These are phyloP conservation scores for Xylariaceae sp. DNA, from an alignment of 2,329 filamentous ascomycete genomes.

Conservation along the genomic window DNA sequence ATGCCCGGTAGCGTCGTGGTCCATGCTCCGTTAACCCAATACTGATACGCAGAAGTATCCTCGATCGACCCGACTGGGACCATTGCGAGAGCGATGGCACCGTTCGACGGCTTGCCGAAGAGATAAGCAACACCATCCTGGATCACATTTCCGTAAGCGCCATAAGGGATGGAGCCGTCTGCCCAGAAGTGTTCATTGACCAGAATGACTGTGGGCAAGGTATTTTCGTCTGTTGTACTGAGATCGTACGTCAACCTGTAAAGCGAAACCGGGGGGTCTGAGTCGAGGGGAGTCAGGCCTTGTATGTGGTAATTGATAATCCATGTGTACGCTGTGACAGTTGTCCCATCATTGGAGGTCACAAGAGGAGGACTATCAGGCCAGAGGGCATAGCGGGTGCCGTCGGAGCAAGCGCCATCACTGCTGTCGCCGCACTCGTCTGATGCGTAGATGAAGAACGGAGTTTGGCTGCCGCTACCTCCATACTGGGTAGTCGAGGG, in stretches of 20 bases:
- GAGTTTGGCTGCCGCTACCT: slow-evolving; percentile 7
- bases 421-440: slow-evolving; percentile 8
- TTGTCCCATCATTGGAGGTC: slow-evolving; percentile 11
- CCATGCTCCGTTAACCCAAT: slow-evolving; percentile 15
- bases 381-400: slow-evolving; percentile 23
- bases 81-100: slow-evolving; percentile 17
- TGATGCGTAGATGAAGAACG: slow-evolving; percentile 15
- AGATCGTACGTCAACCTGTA: slow-evolving; percentile 21
- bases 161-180: slow-evolving; percentile 18
- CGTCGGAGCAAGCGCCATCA: slow-evolving; percentile 14
- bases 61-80: slow-evolving; percentile 19
- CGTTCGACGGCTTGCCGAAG: slow-evolving; percentile 17
- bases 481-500: slow-evolving; percentile 11
- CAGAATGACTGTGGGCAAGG: slow-evolving; percentile 19
- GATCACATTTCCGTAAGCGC: slow-evolving; percentile 21
- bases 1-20: slow-evolving; percentile 6
- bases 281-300: slow-evolving; percentile 13
- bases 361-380: slow-evolving; percentile 23
- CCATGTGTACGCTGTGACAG: slow-evolving; percentile 23
- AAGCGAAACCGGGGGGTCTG: slow-evolving; percentile 21
- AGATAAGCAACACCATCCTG: slow-evolving; percentile 20
- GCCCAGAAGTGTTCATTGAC: slow-evolving; percentile 22
- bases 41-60: slow-evolving; percentile 19
- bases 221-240: slow-evolving; percentile 10
- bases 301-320: slow-evolving; percentile 20